Evolutionary conservation across 2,329 filamentous ascomycete genomes (phyloP).

Genomic region (Colletotrichum brevisporum): DNA sequence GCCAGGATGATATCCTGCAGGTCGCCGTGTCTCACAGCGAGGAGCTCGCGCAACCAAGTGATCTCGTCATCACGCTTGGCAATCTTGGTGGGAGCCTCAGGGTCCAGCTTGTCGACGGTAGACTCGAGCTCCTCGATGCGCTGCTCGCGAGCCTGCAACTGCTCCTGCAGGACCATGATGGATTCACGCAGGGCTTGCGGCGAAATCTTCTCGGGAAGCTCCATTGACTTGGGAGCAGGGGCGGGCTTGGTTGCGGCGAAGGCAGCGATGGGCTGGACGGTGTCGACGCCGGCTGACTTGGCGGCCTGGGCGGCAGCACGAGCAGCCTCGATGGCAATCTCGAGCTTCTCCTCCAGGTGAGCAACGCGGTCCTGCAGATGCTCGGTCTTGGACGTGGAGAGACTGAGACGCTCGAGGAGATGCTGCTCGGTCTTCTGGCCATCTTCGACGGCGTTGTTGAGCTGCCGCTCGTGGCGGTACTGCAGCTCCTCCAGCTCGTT

Average conservation of each 20-base stretch:
- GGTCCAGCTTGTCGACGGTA: constrained; percentile 77
- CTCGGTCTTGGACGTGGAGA: constrained; percentile 87
- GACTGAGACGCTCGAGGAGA: constrained; percentile 82
- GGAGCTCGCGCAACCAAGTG: constrained; percentile 91
- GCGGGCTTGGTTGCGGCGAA: constrained; percentile 49
- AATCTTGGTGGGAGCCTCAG: constrained; percentile 84
- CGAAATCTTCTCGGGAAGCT: constrained; percentile 87
- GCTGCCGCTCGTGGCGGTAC: constrained; percentile 79
- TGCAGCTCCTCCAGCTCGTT: constrained; percentile 82
- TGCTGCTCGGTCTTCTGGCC: constrained; percentile 84
- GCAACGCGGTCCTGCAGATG: constrained; percentile 88
- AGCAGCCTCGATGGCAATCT: constrained; percentile 90
- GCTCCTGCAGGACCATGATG: constrained; percentile 95
- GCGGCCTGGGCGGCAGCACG: constrained; percentile 85
- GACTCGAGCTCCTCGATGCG: constrained; percentile 90
- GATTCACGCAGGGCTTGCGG: constrained; percentile 95
- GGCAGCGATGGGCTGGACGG: constrained; percentile 46
- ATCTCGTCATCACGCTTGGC: constrained; percentile 96
- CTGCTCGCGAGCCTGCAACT: constrained; percentile 93
- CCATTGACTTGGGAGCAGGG: constrained; percentile 53
- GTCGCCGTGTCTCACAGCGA: constrained; percentile 91
- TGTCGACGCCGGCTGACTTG: constrained; percentile 66
- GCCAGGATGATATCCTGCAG: constrained; percentile 91
- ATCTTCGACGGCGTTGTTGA: constrained; percentile 84
- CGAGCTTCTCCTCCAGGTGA: constrained; percentile 90